phyloP scores from a whole-genome alignment of 352 stramenopile genomes.

The Porosira glacialis region DNA sequence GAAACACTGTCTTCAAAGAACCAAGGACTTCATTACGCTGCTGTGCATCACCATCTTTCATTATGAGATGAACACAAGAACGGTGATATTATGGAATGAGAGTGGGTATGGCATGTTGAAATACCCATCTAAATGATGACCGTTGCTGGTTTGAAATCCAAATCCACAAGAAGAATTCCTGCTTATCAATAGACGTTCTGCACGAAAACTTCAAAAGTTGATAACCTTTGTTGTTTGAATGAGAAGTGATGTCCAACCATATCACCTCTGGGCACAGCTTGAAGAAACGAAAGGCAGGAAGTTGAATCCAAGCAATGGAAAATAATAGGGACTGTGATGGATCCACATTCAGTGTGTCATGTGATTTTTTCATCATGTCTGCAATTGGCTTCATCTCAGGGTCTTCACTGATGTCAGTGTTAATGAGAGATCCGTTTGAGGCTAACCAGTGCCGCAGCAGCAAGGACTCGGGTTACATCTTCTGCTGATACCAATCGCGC shows the following conservation, averaged over 20 bases:
- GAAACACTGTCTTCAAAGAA: constrained; percentile 18
- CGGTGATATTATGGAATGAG: constrained; percentile 8
- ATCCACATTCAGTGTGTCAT: constrained; percentile 2
- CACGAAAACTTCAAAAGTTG: constrained; percentile 27
- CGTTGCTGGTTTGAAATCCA: background rate
- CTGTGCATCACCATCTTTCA: constrained; percentile 44
- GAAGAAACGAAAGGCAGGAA: background rate
- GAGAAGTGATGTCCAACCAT: constrained; percentile 4
- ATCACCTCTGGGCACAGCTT: background rate
- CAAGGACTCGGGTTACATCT: no score
- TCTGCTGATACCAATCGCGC: no score
- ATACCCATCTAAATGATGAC: background rate
- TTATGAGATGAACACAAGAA: constrained; percentile 25
- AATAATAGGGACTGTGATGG: background rate
- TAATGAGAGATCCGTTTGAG: no score
- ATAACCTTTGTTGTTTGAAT: constrained; percentile 41
- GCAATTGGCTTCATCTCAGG: background rate
- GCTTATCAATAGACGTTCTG: background rate
- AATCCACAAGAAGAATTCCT: background rate
- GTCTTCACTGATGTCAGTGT: background rate
- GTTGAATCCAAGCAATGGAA: constrained; percentile 1
- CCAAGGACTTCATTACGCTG: constrained; percentile 32
- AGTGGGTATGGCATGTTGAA: background rate
- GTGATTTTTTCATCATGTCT: background rate
- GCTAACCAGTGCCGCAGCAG: no score